A percentile compares a stretch with the other conserved stretches of the same genome.
These are phyloP conservation scores for Ramaria sp. DNA, from an alignment of 768 basidiomycete genomes.

Conservation along the genomic window DNA sequence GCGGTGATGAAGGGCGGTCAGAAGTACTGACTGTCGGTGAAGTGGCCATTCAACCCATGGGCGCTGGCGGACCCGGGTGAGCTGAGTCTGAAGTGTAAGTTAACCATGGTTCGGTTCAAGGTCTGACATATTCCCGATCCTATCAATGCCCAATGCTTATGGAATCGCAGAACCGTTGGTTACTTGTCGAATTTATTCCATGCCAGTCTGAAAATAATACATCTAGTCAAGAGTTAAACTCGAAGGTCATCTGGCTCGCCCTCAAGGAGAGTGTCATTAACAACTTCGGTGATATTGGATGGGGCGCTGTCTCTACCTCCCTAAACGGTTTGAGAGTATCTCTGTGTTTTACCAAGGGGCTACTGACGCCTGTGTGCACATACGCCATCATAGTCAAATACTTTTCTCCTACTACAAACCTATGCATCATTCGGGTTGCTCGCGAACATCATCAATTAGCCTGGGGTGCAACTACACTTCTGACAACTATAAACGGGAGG, in stretches of 20 bases:
- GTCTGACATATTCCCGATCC: constrained; percentile 18
- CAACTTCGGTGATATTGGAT: constrained; percentile 79
- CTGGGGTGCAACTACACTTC: constrained; percentile 67
- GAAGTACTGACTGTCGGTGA: constrained; percentile 30
- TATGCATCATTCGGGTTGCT: constrained; percentile 80
- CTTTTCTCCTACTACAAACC: constrained; percentile 70
- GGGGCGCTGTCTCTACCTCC: constrained; percentile 69
- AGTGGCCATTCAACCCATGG: background rate
- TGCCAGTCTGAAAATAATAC: constrained; percentile 13
- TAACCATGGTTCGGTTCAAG: constrained; percentile 72
- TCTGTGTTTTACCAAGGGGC: background rate
- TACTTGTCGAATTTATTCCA: constrained; percentile 74
- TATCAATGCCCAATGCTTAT: background rate
- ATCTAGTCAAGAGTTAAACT: constrained; percentile 29
- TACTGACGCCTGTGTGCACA: background rate
- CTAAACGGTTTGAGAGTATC: constrained; percentile 42
- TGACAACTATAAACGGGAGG: constrained; percentile 49
- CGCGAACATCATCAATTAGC: constrained; percentile 71
- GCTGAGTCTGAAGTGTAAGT: no score
- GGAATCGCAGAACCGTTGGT: constrained; percentile 64
- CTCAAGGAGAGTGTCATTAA: constrained; percentile 55
- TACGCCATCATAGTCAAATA: constrained; percentile 68
- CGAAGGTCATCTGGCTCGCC: constrained; percentile 58
- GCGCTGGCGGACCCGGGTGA: background rate
- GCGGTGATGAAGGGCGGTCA: constrained; percentile 8